Percentiles rank a stretch among this genome's conserved stretches.
These are phyloP conservation scores for Cryptosporidium muris DNA, from an alignment of 169 alveolate genomes.

Conservation along the genomic window DNA sequence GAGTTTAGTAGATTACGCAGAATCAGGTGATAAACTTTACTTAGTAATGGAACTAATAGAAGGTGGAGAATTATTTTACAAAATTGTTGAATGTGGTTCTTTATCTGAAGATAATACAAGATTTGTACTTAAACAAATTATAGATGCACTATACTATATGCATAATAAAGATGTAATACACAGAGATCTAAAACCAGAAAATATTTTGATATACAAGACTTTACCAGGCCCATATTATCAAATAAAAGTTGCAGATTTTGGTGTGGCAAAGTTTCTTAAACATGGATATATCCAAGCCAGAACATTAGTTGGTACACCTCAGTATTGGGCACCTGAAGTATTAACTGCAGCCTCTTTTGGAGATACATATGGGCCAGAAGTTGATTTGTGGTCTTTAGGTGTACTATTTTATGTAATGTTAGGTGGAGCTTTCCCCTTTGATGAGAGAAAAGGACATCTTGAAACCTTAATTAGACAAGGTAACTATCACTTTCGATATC, in stretches of 20 bases:
- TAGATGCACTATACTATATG: constrained; percentile 80
- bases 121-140: constrained; percentile 80
- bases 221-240: constrained; percentile 72
- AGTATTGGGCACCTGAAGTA: constrained; percentile 77
- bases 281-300: constrained; percentile 72
- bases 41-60: constrained; percentile 87
- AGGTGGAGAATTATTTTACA: constrained; percentile 90
- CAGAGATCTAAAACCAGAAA: constrained; percentile 93
- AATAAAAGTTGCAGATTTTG: constrained; percentile 78
- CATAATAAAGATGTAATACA: constrained; percentile 84
- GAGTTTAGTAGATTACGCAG: constrained; percentile 78
- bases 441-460: constrained; percentile 63
- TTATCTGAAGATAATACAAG: constrained; percentile 80
- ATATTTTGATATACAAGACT: constrained; percentile 82
- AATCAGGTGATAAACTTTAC: constrained; percentile 80
- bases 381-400: constrained; percentile 73
- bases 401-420: constrained; percentile 72
- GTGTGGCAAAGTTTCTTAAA: constrained; percentile 73
- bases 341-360: constrained; percentile 50
- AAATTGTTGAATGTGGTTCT: constrained; percentile 82
- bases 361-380: constrained; percentile 68
- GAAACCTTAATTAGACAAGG: constrained; percentile 58
- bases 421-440: constrained; percentile 72
- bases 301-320: constrained; percentile 79
- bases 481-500: constrained; percentile 69